Percentiles rank a stretch among this genome's conserved stretches.
phyloP scores from a whole-genome alignment of 768 basidiomycete genomes.

The Neoboletus magnificus region DNA sequence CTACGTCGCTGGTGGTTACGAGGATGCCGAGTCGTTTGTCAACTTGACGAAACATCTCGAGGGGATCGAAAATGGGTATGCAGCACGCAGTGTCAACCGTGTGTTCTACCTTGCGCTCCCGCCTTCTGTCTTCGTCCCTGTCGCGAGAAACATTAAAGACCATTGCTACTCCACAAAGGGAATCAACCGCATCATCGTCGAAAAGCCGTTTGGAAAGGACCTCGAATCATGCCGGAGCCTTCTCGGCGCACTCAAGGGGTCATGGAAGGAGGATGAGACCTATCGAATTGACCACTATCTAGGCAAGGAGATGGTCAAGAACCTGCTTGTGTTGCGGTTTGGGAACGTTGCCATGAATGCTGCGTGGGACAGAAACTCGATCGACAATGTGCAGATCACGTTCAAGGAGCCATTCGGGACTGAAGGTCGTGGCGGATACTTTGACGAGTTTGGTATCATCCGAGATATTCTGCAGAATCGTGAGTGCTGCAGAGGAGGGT shows the following conservation, averaged over 20 bases:
- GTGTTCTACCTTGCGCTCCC: slow-evolving; percentile 97
- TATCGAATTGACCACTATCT: slow-evolving; percentile 99
- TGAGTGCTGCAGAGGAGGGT: slow-evolving; percentile 43
- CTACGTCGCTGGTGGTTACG: slow-evolving; percentile 88
- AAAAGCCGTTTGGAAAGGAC: slow-evolving; percentile 99
- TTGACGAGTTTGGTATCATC: slow-evolving; percentile 99
- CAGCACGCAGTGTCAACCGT: slow-evolving; percentile 65
- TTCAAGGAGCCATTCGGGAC: slow-evolving; percentile 99
- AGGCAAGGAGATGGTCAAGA: slow-evolving; percentile 99
- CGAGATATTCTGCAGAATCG: slow-evolving; percentile 98
- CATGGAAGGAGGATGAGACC: slow-evolving; percentile 96
- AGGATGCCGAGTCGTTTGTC: slow-evolving; percentile 76
- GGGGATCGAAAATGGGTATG: slow-evolving; percentile 71
- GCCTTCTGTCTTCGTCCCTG: slow-evolving; percentile 92
- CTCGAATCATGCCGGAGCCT: slow-evolving; percentile 79
- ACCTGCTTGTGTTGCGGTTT: slow-evolving; percentile 91
- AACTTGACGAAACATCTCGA: slow-evolving; percentile 72
- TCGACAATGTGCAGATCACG: slow-evolving; percentile 97
- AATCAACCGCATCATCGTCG: slow-evolving; percentile 89
- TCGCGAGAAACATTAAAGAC: slow-evolving; percentile 78
- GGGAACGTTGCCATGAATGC: slow-evolving; percentile 89
- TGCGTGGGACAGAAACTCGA: slow-evolving; percentile 93
- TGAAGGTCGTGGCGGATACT: slow-evolving; percentile 99
- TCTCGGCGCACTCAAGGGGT: slow-evolving; percentile 71
- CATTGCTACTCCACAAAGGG: slow-evolving; percentile 73